These are phyloP conservation scores for Schizosaccharomyces versatilis DNA, from an alignment of 1,139 yeast species.

Conservation along the genomic window DNA sequence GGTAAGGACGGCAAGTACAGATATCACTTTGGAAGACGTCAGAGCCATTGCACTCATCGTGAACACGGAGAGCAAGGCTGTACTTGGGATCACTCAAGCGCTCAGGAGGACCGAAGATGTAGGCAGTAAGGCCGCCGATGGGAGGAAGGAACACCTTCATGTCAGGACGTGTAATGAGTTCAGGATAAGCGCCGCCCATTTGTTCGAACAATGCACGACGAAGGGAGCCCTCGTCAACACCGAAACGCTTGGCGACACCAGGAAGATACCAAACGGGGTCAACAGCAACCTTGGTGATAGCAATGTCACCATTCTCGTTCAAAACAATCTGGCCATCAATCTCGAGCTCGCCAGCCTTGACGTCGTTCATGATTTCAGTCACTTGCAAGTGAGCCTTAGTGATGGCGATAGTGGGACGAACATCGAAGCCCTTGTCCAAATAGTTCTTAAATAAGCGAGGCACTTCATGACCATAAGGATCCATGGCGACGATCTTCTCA, in stretches of 20 bases:
- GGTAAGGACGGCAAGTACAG: slow-evolving; percentile 43
- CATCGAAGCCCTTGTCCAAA: slow-evolving; percentile 28
- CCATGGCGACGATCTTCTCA: slow-evolving; percentile 37
- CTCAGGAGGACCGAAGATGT: slow-evolving; percentile 37
- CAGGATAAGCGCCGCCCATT: slow-evolving; percentile 46
- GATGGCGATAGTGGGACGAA: slow-evolving; percentile 39
- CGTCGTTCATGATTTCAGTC: slow-evolving; percentile 33
- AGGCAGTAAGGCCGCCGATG: slow-evolving; percentile 40
- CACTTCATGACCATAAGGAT: slow-evolving; percentile 39
- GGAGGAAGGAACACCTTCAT: slow-evolving; percentile 34
- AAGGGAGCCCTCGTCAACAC: slow-evolving; percentile 31
- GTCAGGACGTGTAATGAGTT: slow-evolving; percentile 39
- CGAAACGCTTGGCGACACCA: slow-evolving; percentile 38
- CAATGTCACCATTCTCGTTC: slow-evolving; percentile 34
- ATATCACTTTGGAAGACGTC: slow-evolving; percentile 44
- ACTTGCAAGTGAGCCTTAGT: slow-evolving; percentile 41
- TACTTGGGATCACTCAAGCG: slow-evolving; percentile 28
- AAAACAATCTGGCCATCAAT: slow-evolving; percentile 38
- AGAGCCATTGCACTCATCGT: slow-evolving; percentile 33
- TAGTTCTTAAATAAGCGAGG: slow-evolving; percentile 32
- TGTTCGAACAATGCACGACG: slow-evolving; percentile 38
- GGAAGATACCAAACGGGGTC: slow-evolving; percentile 50
- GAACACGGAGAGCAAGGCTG: slow-evolving; percentile 33
- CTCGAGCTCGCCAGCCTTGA: slow-evolving; percentile 26
- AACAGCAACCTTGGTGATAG: slow-evolving; percentile 38